Evolutionary conservation across 192 early-diverging fungal species (phyloP).

Genomic region (Podila clonocystis): DNA sequence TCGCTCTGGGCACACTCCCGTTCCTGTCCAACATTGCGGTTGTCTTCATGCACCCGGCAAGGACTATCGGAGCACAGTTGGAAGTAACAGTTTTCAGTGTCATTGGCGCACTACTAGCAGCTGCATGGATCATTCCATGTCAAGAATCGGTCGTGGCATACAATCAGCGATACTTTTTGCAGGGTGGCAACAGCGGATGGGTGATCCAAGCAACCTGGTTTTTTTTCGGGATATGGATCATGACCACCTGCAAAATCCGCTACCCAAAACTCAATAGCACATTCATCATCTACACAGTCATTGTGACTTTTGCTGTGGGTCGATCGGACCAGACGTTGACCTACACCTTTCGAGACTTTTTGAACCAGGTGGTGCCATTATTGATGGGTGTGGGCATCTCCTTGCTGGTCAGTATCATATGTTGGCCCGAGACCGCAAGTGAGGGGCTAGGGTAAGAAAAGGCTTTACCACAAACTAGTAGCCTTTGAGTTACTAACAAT

Average conservation of each 20-base stretch:
- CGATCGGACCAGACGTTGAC: not conserved
- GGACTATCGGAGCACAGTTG: conserved; percentile 55
- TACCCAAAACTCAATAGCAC: conserved; percentile 53
- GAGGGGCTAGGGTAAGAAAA: conserved; percentile 49
- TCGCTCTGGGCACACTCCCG: conserved; percentile 21
- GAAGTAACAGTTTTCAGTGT: conserved; percentile 52
- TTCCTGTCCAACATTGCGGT: conserved; percentile 31
- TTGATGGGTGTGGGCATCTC: conserved; percentile 46
- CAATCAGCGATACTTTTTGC: conserved; percentile 16
- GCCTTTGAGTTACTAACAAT: not conserved
- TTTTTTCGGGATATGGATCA: conserved; percentile 47
- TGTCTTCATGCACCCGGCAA: conserved; percentile 52
- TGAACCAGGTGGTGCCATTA: conserved; percentile 27
- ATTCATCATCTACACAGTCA: conserved; percentile 53
- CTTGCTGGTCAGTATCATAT: conserved; percentile 34
- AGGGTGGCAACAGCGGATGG: conserved; percentile 10
- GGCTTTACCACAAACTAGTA: not conserved
- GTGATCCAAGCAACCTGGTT: conserved; percentile 35
- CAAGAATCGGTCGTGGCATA: conserved; percentile 20
- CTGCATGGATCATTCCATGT: conserved; percentile 38
- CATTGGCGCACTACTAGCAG: conserved; percentile 41
- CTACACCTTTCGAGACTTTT: conserved; percentile 1
- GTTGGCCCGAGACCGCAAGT: conserved; percentile 57
- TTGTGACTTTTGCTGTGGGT: conserved; percentile 46
- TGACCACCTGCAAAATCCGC: conserved; percentile 35